phyloP scores from a whole-genome alignment of 2,329 filamentous ascomycete genomes.

The Colletotrichum nymphaeae region DNA sequence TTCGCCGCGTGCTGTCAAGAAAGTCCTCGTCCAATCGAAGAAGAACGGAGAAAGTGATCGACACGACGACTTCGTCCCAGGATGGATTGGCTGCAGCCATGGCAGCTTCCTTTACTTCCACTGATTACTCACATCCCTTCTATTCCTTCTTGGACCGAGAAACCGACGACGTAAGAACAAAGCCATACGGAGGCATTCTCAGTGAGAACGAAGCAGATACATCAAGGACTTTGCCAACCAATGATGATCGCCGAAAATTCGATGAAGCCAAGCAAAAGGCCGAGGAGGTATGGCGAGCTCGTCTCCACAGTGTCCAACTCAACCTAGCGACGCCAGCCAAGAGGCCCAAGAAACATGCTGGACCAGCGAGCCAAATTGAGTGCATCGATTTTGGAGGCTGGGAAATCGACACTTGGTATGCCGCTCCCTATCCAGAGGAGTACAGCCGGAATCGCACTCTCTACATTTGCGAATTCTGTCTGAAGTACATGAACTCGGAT shows the following conservation, averaged over 20 bases:
- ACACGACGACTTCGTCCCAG: slow-evolving; percentile 42
- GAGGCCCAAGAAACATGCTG: slow-evolving; percentile 80
- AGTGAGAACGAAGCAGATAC: slow-evolving; percentile 92
- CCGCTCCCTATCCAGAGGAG: slow-evolving; percentile 96
- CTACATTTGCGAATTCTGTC: slow-evolving; percentile 99
- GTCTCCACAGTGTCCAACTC: slow-evolving; percentile 68
- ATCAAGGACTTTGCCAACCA: slow-evolving; percentile 83
- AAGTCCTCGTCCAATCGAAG: slow-evolving; percentile 66
- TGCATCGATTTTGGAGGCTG: slow-evolving; percentile 98
- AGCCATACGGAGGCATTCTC: slow-evolving; percentile 95
- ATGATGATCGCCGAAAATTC: slow-evolving; percentile 85
- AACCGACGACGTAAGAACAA: slow-evolving; percentile 87
- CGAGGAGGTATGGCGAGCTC: slow-evolving; percentile 89
- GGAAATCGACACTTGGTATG: slow-evolving; percentile 99
- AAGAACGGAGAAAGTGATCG: slow-evolving; percentile 49
- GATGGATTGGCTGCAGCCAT: slow-evolving; percentile 36
- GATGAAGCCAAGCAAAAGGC: slow-evolving; percentile 91
- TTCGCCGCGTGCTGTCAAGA: slow-evolving; percentile 69
- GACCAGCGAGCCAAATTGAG: slow-evolving; percentile 94
- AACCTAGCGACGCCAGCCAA: slow-evolving; percentile 72
- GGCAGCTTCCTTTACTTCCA: slow-evolving; percentile 48
- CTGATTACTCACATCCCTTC: slow-evolving; percentile 79
- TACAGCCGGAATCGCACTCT: slow-evolving; percentile 96
- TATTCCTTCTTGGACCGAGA: slow-evolving; percentile 92
- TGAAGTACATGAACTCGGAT: slow-evolving; percentile 99